Percentiles rank a stretch among this genome's conserved stretches.
phyloP scores from a whole-genome alignment of 2,329 filamentous ascomycete genomes.

The Botrytis deweyae region DNA sequence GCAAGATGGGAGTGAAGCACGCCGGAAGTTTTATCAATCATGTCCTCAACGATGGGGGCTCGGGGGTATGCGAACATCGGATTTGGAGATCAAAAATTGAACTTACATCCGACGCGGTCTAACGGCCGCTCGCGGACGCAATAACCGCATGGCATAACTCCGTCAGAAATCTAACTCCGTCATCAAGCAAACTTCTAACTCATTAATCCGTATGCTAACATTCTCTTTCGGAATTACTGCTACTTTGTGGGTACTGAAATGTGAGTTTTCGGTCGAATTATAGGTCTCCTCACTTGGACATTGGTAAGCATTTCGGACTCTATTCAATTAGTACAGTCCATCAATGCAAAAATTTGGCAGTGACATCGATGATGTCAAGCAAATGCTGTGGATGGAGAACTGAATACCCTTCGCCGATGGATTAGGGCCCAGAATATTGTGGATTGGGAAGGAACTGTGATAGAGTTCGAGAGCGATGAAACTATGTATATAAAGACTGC shows the following conservation, averaged over 20 bases:
- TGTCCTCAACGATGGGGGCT: background rate
- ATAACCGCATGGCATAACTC: background rate
- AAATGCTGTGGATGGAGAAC: background rate
- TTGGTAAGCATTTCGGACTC: background rate
- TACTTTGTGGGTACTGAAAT: background rate
- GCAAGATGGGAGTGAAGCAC: background rate
- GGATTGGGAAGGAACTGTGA: background rate
- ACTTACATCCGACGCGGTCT: background rate
- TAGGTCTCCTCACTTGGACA: background rate
- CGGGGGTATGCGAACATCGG: background rate
- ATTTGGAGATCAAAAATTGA: background rate
- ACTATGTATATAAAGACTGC: conserved; percentile 1
- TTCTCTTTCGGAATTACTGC: background rate
- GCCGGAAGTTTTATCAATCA: background rate
- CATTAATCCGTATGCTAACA: background rate
- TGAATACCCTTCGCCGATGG: background rate
- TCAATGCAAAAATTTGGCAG: background rate
- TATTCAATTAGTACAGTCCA: background rate
- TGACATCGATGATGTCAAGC: background rate
- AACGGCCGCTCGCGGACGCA: background rate
- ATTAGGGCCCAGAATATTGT: background rate
- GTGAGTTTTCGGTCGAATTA: background rate
- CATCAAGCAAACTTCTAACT: background rate
- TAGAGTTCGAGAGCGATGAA: background rate
- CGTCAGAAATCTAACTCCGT: background rate